Percentiles rank a stretch among this genome's conserved stretches.
Evolutionary conservation across 2,329 filamentous ascomycete species (phyloP).

Genomic region (Chrysoporthe puriensis): DNA sequence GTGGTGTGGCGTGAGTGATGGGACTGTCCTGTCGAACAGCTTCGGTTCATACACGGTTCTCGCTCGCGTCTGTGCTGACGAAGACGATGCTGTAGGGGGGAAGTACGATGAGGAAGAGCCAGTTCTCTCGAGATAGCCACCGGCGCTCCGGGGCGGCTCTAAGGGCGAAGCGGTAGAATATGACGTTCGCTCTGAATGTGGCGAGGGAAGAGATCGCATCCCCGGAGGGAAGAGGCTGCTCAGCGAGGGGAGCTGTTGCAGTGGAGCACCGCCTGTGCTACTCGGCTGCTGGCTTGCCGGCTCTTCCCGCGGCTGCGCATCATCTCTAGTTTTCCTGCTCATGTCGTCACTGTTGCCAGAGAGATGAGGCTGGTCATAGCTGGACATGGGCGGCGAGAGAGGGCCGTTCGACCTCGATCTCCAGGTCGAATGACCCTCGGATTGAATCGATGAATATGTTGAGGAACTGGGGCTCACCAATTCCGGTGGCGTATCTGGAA

Average conservation of each 20-base stretch:
- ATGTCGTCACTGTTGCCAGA: conserved; percentile 47
- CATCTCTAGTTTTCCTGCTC: conserved; percentile 44
- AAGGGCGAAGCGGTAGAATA: conserved; percentile 50
- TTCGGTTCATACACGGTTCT: conserved; percentile 52
- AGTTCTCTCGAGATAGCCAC: conserved; percentile 42
- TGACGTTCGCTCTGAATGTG: conserved; percentile 49
- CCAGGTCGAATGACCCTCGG: conserved; percentile 50
- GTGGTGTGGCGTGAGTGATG: conserved; percentile 40
- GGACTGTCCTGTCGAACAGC: conserved; percentile 44
- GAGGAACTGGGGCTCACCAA: conserved; percentile 56
- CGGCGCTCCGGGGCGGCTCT: conserved; percentile 49
- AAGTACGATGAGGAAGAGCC: conserved; percentile 54
- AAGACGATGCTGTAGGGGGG: conserved; percentile 42
- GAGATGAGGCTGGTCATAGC: conserved; percentile 52
- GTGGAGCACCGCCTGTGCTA: conserved; percentile 32
- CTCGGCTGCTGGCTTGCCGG: conserved; percentile 32
- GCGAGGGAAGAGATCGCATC: conserved; percentile 49
- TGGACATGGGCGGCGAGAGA: conserved; percentile 61
- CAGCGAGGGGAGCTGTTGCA: conserved; percentile 58
- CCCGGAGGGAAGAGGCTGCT: conserved; percentile 59
- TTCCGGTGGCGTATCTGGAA: conserved; percentile 59
- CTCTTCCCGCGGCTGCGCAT: conserved; percentile 41
- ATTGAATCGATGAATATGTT: conserved; percentile 48
- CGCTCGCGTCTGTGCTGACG: conserved; percentile 39
- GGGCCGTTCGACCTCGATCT: conserved; percentile 42